These are phyloP conservation scores for Cryphonectria carpinicola DNA, from an alignment of 2,329 filamentous ascomycete species.

Conservation along the genomic window DNA sequence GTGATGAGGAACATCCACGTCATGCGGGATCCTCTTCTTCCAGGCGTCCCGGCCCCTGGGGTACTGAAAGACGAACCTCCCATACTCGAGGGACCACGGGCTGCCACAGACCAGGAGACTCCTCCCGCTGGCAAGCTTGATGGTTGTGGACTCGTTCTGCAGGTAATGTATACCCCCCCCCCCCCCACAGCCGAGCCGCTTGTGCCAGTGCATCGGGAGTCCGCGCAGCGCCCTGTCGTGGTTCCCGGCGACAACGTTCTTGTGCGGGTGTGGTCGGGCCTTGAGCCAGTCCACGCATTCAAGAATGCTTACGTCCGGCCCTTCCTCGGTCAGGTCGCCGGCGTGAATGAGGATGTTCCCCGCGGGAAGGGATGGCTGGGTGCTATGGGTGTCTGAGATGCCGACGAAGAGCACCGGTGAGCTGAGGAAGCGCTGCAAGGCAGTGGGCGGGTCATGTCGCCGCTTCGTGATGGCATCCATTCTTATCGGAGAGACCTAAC, in stretches of 20 bases:
- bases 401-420: too few relatives aligned
- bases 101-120: constrained; percentile 42
- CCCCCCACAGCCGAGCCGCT: constrained; percentile 35
- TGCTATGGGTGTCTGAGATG: constrained; percentile 7
- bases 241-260: constrained; percentile 52
- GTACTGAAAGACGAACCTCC: constrained; percentile 50
- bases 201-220: too few relatives aligned
- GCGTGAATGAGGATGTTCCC: constrained; percentile 45
- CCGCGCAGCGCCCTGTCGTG: constrained; percentile 40
- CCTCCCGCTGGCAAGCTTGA: constrained; percentile 38
- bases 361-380: constrained; percentile 5
- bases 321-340: constrained; percentile 50
- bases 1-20: constrained; percentile 42
- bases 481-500: not conserved
- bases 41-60: constrained; percentile 36
- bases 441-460: constrained; percentile 4
- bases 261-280: constrained; percentile 35
- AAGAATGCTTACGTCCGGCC: too few relatives aligned
- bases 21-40: constrained; percentile 32
- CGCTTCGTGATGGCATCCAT: constrained; percentile 12
- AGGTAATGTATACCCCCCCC: constrained; percentile 42
- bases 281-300: too few relatives aligned
- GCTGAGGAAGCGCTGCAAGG: too few relatives aligned
- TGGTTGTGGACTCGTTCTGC: constrained; percentile 34
- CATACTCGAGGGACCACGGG: constrained; percentile 39